Evolutionary conservation across 208 protist species (phyloP).

Genomic region (Crithidia bombi): DNA sequence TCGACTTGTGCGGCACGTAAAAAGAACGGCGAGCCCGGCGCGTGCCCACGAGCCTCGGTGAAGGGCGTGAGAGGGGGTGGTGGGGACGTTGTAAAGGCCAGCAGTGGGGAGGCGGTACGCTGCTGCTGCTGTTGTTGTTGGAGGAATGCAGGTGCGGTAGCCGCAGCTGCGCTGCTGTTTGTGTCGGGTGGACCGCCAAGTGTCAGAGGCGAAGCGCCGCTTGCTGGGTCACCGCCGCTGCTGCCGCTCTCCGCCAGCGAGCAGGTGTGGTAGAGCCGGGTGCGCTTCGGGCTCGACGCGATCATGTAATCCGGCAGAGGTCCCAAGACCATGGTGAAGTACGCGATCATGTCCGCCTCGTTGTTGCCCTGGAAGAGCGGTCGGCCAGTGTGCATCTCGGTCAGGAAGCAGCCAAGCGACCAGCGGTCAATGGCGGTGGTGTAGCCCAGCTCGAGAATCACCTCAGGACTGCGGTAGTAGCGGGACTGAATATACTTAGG

Average conservation of each 20-base stretch:
- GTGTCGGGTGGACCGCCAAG: background rate
- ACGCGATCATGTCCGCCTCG: conserved; percentile 95
- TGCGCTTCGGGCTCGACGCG: conserved; percentile 62
- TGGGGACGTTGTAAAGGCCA: conserved; percentile 10
- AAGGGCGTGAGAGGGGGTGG: conserved; percentile 7
- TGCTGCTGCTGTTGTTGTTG: conserved; percentile 17
- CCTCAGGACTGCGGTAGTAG: conserved; percentile 98
- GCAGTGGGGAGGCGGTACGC: conserved; percentile 14
- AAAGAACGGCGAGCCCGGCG: conserved; percentile 33
- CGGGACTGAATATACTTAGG: conserved; percentile 93
- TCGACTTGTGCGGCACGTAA: conserved; percentile 21
- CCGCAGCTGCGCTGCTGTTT: too few relatives aligned
- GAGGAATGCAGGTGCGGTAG: background rate
- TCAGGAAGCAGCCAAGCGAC: conserved; percentile 98
- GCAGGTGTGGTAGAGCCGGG: conserved; percentile 51
- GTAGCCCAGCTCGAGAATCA: conserved; percentile 97
- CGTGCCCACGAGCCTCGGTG: conserved; percentile 29
- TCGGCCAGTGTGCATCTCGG: conserved; percentile 98
- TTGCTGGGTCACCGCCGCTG: background rate
- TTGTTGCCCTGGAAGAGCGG: conserved; percentile 96
- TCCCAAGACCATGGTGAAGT: conserved; percentile 88
- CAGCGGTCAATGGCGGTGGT: conserved; percentile 98
- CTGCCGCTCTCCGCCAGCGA: background rate
- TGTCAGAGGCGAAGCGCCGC: conserved; percentile 5
- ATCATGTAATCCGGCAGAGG: conserved; percentile 84